A percentile compares a stretch with the other conserved stretches of the same genome.
Conservation (phyloP, 1,284 basidiomycete genomes). For the Caloboletus firmus region DNA sequence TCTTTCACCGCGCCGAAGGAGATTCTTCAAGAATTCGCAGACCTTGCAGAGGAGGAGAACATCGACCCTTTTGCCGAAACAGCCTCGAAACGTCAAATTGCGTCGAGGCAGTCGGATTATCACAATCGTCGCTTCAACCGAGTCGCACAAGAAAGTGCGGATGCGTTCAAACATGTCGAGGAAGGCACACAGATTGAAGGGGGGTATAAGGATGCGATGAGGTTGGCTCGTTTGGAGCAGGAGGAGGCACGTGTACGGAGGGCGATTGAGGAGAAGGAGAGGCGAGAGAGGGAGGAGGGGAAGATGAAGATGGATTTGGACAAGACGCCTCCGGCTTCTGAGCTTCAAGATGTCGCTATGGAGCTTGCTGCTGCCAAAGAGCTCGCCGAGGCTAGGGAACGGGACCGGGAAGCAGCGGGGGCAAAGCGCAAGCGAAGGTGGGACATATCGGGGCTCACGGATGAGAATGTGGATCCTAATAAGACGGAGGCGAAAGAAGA, state of each 20-base stretch:
- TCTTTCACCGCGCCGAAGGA: constrained; percentile 93
- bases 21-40: constrained; percentile 90
- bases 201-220: constrained; percentile 97
- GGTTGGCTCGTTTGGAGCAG: constrained; percentile 86
- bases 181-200: constrained; percentile 75
- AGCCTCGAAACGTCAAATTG: constrained; percentile 90
- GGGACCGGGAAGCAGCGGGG: constrained; percentile 40
- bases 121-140: constrained; percentile 91
- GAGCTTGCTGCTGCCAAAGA: constrained; percentile 63
- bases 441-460: constrained; percentile 71
- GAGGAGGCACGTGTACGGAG: constrained; percentile 86
- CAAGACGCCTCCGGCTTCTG: constrained; percentile 81
- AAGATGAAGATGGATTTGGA: constrained; percentile 83
- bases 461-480: constrained; percentile 62
- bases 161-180: constrained; percentile 69
- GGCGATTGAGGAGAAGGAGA: constrained; percentile 87
- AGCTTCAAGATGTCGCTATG: constrained; percentile 67
- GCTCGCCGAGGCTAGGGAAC: constrained; percentile 39
- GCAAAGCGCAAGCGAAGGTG: constrained; percentile 83
- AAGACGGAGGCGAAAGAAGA: constrained; percentile 61
- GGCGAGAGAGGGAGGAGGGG: constrained; percentile 75
- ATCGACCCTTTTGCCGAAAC: constrained; percentile 94
- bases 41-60: constrained; percentile 88
- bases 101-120: constrained; percentile 92
- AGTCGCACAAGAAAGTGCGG: constrained; percentile 72